These are phyloP conservation scores for Cochlearia excelsa DNA, from an alignment of 345 rosid species.

Conservation along the genomic window DNA sequence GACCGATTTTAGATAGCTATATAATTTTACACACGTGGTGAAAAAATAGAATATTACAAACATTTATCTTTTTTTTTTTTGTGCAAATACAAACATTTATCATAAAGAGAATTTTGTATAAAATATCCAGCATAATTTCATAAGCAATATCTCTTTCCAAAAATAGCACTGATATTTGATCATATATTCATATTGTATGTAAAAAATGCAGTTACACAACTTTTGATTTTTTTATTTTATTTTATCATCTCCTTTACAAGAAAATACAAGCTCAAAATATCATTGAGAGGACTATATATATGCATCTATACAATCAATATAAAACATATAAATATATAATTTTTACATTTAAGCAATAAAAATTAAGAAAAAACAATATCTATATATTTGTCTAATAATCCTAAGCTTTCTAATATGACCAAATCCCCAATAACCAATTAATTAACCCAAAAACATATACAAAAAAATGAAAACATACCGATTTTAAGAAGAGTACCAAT, in stretches of 20 bases:
- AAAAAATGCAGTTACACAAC: background rate
- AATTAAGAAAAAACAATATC: constrained; percentile 8
- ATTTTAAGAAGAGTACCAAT: constrained; percentile 61
- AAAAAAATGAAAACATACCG: constrained; percentile 26
- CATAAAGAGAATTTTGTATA: background rate
- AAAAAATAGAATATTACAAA: too few species aligned
- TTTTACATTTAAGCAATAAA: constrained; percentile 12
- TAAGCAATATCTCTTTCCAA: background rate
- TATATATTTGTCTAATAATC: background rate
- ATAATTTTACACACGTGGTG: too few species aligned
- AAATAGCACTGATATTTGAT: background rate
- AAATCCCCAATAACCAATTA: constrained; percentile 19
- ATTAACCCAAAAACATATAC: constrained; percentile 32
- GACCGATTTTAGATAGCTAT: too few species aligned
- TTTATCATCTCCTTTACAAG: constrained; percentile 2
- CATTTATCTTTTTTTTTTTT: background rate
- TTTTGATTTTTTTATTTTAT: too few species aligned
- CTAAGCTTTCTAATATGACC: constrained; percentile 28
- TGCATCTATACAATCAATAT: background rate
- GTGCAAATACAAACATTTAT: background rate
- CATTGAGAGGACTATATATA: background rate
- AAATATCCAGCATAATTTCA: background rate
- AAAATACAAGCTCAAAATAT: background rate
- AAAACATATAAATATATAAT: background rate
- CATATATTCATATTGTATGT: background rate